Base-by-base conservation (phyloP, 75 land plant species). In the Cryptomeria japonica region DNA sequence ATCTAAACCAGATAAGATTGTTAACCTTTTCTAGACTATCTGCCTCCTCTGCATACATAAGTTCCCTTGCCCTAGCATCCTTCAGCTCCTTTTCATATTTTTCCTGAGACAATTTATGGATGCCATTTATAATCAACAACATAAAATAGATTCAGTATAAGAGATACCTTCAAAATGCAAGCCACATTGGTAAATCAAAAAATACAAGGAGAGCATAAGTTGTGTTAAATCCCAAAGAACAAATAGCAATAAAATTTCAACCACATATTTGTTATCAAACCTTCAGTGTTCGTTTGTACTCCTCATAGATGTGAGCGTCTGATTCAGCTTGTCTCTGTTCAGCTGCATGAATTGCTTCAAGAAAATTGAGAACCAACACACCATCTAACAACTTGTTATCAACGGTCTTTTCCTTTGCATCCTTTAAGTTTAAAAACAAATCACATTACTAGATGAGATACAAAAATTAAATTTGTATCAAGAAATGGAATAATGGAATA, bases 291-390 rank as follows among this genome's bases (percentile, higher is more conserved):
- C 89, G 89, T 68, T 93, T 90, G 83, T 92, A 92, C 83, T 97
- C 99, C 79, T 89, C 87, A 90, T 92, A 97, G 53, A 80, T 68
- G 36, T 82, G 92, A 58, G 94, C 95, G 93, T 97, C 99, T 72
- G 87, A 56, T 80, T 98, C 97, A 87, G 96, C 95, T 88, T 98
- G 99, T 91, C 93, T 90, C 82, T 87, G 88, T 79, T 97, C 97
- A 89, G 99, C 99, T 47, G 93, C 96, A 92, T 97, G 98, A 82
- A 97, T 94, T 47, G 95, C 95, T 90, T 94, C 94, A 61, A 96
- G 87, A 83, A 95, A 85, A 83, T 96, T 94, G 88, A 95, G 88
- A 39, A 93, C 90, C 82, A 95, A 75, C 37, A 86, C 90, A 61
- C 90, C 94, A 88, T 91, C 91, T 32, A 87, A 85, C 84, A 89